phyloP scores from a whole-genome alignment of 225 moss, liverwort and hornwort species.

The Ulota crispa region DNA sequence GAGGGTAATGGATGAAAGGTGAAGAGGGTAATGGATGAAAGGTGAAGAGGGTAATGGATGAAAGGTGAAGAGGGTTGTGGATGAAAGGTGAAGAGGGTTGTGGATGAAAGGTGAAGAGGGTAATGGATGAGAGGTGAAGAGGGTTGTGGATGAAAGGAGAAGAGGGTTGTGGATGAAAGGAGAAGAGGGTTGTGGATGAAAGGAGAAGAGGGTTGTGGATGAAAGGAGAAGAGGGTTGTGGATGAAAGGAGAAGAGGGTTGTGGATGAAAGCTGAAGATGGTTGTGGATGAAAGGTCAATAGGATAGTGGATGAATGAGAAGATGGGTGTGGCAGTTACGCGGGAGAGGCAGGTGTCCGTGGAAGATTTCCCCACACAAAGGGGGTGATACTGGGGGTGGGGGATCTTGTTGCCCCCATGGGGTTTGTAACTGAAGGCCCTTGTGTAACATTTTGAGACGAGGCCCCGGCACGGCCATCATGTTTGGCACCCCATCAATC shows the following conservation, averaged over 20 bases:
- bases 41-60: background rate
- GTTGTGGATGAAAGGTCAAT: background rate
- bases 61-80: too few relatives aligned
- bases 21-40: background rate
- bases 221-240: background rate
- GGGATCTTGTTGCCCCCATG: background rate
- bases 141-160: background rate
- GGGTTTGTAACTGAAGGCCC: slow-evolving; percentile 16
- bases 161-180: too few relatives aligned
- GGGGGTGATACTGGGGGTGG: background rate
- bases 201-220: background rate
- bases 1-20: background rate
- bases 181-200: background rate
- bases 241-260: background rate
- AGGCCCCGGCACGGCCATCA: background rate
- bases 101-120: background rate
- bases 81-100: background rate
- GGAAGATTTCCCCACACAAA: background rate
- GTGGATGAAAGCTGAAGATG: background rate
- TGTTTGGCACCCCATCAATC: background rate
- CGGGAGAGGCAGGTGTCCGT: background rate
- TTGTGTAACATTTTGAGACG: background rate
- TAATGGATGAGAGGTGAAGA: background rate
- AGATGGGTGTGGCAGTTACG: background rate
- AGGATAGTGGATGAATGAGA: background rate